These are phyloP conservation scores for Fusarium cyanostomum DNA, from an alignment of 2,329 filamentous ascomycete genomes.

Conservation along the genomic window DNA sequence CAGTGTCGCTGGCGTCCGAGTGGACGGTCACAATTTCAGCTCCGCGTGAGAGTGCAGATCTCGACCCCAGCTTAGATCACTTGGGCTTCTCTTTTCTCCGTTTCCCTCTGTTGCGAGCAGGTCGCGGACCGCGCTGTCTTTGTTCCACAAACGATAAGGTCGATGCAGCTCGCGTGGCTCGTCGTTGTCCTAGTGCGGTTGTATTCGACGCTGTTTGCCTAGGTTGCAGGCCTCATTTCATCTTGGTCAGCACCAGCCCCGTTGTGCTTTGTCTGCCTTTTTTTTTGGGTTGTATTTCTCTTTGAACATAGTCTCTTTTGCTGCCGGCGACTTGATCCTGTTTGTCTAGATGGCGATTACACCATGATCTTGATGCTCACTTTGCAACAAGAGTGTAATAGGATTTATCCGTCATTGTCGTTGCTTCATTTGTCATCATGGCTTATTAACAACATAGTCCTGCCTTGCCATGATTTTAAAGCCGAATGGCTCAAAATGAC, in stretches of 20 bases:
- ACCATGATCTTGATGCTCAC: not conserved
- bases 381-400: not conserved
- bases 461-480: conserved; percentile 7
- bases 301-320: not conserved
- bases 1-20: conserved; percentile 2
- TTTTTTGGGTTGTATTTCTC: too few relatives aligned
- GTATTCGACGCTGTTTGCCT: conserved; percentile 7
- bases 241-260: conserved; percentile 1
- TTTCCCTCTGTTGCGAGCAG: not conserved
- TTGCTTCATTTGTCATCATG: conserved; percentile 24
- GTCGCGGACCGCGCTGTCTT: not conserved
- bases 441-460: conserved; percentile 16
- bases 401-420: not conserved
- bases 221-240: conserved; percentile 10
- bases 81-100: conserved; percentile 6
- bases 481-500: not conserved
- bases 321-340: not conserved
- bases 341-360: not conserved
- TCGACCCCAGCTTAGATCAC: conserved; percentile 19
- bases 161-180: not conserved
- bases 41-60: conserved; percentile 26
- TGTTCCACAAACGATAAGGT: not conserved
- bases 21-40: conserved; percentile 12
- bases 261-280: not conserved
- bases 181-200: conserved; percentile 2